A percentile compares a stretch with the other conserved stretches of the same genome.
Evolutionary conservation across 352 stramenopile genomes (phyloP).

Genomic region (Phytopythium sindhum): DNA sequence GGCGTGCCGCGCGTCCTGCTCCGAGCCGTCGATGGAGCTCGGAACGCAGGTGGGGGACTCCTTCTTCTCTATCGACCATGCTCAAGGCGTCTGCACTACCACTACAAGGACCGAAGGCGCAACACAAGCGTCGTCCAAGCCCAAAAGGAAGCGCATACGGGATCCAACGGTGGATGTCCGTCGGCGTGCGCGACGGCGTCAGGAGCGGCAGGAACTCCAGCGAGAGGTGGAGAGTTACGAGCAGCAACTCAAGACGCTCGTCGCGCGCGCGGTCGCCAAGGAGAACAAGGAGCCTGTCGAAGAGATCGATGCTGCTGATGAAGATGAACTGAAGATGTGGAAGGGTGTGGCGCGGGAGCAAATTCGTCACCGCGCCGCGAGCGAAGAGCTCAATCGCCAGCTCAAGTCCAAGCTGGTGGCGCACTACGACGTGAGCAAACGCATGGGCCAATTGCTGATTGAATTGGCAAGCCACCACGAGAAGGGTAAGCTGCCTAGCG

Average conservation of each 20-base stretch:
- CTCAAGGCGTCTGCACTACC: neutral
- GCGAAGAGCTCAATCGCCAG: constrained; percentile 3
- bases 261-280: too few relatives aligned
- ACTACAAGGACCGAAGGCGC: neutral
- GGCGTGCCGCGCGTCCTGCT: neutral
- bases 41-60: neutral
- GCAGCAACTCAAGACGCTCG: neutral
- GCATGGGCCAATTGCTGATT: neutral
- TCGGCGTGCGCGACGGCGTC: neutral
- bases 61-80: neutral
- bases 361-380: neutral
- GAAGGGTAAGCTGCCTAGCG: neutral
- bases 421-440: neutral
- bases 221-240: neutral
- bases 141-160: neutral
- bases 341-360: neutral
- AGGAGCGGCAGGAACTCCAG: constrained; percentile 2
- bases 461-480: neutral
- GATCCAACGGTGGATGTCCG: neutral
- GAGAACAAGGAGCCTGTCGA: neutral
- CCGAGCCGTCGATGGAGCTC: neutral
- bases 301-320: neutral
- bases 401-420: neutral
- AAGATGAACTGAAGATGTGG: neutral
- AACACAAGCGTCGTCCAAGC: neutral